These are phyloP conservation scores for Gleditsia sinensis DNA, from an alignment of 306 rosid genomes.

Conservation along the genomic window DNA sequence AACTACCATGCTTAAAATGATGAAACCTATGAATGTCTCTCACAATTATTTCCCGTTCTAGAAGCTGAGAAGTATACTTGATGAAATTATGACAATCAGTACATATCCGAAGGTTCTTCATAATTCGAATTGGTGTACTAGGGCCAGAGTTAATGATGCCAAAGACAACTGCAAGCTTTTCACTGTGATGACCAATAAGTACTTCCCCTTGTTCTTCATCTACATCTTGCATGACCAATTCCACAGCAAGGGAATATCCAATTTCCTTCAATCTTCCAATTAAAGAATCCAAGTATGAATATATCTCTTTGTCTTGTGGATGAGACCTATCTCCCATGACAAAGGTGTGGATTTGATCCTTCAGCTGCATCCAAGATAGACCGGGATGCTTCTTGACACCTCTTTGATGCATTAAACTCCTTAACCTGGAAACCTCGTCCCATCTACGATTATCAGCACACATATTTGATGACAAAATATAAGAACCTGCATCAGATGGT, in stretches of 20 bases:
- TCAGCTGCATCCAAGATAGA: constrained; percentile 82
- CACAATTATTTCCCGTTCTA: constrained; percentile 61
- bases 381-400: constrained; percentile 76
- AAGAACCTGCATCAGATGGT: constrained; percentile 69
- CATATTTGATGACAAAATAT: constrained; percentile 70
- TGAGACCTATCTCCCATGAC: constrained; percentile 66
- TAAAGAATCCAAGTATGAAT: constrained; percentile 56
- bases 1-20: constrained; percentile 63
- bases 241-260: constrained; percentile 59
- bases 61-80: constrained; percentile 69
- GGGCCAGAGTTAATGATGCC: constrained; percentile 55
- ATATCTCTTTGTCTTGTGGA: constrained; percentile 50
- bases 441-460: constrained; percentile 59
- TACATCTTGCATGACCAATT: constrained; percentile 68
- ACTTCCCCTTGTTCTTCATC: constrained; percentile 81
- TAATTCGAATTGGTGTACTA: constrained; percentile 60
- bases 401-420: constrained; percentile 71
- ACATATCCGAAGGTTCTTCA: constrained; percentile 77
- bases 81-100: constrained; percentile 73
- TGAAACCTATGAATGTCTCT: constrained; percentile 77
- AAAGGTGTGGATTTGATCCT: constrained; percentile 65
- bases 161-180: constrained; percentile 67
- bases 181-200: constrained; percentile 72
- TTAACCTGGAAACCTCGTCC: constrained; percentile 73
- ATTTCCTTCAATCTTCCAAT: constrained; percentile 73